phyloP scores from a whole-genome alignment of 371 early-diverging fungal species.

The Syncephalastrum monosporum region DNA sequence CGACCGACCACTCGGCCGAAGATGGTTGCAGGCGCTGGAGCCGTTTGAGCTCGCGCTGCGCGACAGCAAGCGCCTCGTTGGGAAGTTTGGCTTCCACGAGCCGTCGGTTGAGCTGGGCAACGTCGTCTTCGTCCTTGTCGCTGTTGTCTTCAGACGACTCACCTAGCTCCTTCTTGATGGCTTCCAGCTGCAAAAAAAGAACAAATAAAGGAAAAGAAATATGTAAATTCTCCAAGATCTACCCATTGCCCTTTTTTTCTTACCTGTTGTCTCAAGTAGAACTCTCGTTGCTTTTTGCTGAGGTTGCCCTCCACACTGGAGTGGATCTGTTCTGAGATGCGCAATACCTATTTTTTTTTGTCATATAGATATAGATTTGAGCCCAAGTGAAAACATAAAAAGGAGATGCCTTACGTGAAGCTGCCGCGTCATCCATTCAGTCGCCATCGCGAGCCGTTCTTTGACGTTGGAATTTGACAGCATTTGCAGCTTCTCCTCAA shows the following conservation, averaged over 20 bases:
- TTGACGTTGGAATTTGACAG: slow-evolving; percentile 59
- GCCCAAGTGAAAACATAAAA: neutral
- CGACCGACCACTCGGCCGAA: slow-evolving; percentile 79
- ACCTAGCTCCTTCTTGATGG: slow-evolving; percentile 81
- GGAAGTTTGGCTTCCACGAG: slow-evolving; percentile 67
- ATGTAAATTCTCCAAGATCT: neutral
- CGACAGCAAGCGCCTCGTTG: slow-evolving; percentile 62
- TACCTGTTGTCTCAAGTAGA: slow-evolving; percentile 82
- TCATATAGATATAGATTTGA: neutral
- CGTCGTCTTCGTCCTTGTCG: slow-evolving; percentile 56
- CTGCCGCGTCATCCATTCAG: slow-evolving; percentile 74
- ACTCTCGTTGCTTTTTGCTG: slow-evolving; percentile 79
- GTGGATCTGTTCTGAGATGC: slow-evolving; percentile 79
- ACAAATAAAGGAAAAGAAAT: neutral
- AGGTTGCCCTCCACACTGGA: slow-evolving; percentile 78
- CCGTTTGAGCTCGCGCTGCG: slow-evolving; percentile 71
- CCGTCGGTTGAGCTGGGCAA: slow-evolving; percentile 55
- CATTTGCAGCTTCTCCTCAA: slow-evolving; percentile 72
- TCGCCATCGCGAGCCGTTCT: slow-evolving; percentile 55
- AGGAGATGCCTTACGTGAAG: slow-evolving; percentile 55
- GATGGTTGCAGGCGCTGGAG: slow-evolving; percentile 63
- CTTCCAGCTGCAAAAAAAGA: slow-evolving; percentile 58
- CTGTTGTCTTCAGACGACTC: slow-evolving; percentile 33
- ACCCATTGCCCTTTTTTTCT: neutral
- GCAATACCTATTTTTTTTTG: slow-evolving; percentile 52